Evolutionary conservation across 768 basidiomycete species (phyloP).

Genomic region (Rhizopogon sp.): DNA sequence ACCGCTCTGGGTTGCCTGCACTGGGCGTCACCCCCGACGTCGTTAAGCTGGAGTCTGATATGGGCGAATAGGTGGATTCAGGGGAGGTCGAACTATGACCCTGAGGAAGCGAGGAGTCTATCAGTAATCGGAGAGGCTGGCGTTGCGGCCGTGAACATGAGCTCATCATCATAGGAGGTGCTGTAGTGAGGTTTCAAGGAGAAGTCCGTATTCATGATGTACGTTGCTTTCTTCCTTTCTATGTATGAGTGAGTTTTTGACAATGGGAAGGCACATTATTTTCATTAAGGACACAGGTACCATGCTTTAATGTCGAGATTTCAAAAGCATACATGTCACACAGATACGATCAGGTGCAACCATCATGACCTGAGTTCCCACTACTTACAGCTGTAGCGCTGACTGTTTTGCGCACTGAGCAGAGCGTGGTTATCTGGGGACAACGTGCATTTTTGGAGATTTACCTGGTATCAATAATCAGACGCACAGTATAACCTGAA

Average conservation of each 20-base stretch:
- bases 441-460: too few relatives aligned
- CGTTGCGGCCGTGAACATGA: conserved; percentile 6
- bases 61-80: conserved; percentile 16
- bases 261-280: neutral
- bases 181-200: neutral
- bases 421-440: too few relatives aligned
- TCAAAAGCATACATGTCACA: neutral
- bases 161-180: conserved; percentile 2
- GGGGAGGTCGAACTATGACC: conserved; percentile 31
- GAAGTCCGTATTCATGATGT: neutral
- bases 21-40: conserved; percentile 23
- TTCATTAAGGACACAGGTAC: neutral
- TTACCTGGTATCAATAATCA: too few relatives aligned
- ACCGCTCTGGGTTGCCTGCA: conserved; percentile 25
- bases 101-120: conserved; percentile 30
- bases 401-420: too few relatives aligned
- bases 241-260: neutral
- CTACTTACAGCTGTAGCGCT: neutral
- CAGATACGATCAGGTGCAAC: conserved; percentile 11
- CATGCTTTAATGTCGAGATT: conserved; percentile 30
- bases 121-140: conserved; percentile 22
- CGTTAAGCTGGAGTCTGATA: conserved; percentile 1
- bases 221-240: neutral
- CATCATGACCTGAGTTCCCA: conserved; percentile 4
- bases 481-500: too few relatives aligned